Percentiles rank a stretch among this genome's conserved stretches.
Conservation (phyloP, 768 basidiomycete species). For the Lentinus brumalis region DNA sequence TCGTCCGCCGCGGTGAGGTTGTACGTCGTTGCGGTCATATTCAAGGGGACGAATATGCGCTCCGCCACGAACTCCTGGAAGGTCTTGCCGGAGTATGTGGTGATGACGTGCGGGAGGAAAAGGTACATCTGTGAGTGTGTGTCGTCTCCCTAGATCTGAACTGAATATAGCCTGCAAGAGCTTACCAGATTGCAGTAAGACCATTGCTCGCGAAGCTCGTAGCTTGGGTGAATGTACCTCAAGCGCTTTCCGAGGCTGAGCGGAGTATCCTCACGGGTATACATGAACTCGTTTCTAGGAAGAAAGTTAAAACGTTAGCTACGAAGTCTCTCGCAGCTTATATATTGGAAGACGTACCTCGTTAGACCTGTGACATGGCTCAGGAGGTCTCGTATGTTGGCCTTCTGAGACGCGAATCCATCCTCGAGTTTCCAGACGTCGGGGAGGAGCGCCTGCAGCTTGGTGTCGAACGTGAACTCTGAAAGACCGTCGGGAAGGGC, state of each 20-base stretch:
- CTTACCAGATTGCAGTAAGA: constrained; percentile 42
- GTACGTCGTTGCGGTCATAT: constrained; percentile 45
- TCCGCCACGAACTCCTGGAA: constrained; percentile 44
- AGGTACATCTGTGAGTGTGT: constrained; percentile 40
- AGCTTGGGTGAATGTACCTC: constrained; percentile 33
- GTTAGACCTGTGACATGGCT: constrained; percentile 40
- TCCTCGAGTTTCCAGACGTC: constrained; percentile 45
- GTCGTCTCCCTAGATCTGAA: neutral
- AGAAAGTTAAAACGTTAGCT: neutral
- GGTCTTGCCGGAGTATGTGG: constrained; percentile 32
- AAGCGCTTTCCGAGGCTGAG: constrained; percentile 27
- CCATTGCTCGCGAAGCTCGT: constrained; percentile 40
- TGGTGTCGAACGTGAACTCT: constrained; percentile 28
- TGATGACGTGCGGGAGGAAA: constrained; percentile 36
- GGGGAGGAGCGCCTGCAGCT: constrained; percentile 37
- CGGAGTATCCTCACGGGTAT: constrained; percentile 31
- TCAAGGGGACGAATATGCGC: constrained; percentile 43
- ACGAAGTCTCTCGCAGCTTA: too few relatives aligned
- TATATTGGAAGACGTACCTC: neutral
- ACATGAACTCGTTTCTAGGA: constrained; percentile 38
- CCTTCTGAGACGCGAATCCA: constrained; percentile 37
- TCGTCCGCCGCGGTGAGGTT: constrained; percentile 34
- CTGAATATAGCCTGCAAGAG: too few relatives aligned
- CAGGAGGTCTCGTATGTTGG: constrained; percentile 39
- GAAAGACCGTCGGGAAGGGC: constrained; percentile 21